Evolutionary conservation across 2,329 filamentous ascomycete genomes (phyloP).

Genomic region (Whalleya microplaca): DNA sequence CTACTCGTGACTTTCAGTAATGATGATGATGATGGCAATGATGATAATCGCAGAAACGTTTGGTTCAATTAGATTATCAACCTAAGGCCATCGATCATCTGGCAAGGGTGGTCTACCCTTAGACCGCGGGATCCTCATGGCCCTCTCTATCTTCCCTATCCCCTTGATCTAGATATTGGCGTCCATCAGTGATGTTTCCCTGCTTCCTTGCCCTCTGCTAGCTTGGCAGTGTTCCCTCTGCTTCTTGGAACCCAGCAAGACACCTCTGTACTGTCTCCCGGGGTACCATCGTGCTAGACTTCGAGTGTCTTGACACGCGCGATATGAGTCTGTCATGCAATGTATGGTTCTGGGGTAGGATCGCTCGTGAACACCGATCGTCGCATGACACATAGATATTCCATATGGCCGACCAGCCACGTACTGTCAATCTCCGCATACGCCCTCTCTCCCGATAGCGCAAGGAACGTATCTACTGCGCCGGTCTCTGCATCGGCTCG

Average conservation of each 20-base stretch:
- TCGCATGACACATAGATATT: no score
- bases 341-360: no score
- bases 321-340: background rate
- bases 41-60: background rate
- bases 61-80: background rate
- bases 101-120: background rate
- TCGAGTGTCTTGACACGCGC: background rate
- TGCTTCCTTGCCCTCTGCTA: background rate
- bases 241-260: background rate
- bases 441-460: no score
- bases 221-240: background rate
- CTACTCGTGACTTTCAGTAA: constrained; percentile 4
- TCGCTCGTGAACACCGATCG: no score
- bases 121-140: background rate
- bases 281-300: background rate
- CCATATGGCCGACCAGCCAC: no score
- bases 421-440: no score
- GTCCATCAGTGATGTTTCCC: background rate
- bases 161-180: background rate
- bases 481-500: constrained; percentile 28
- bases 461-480: constrained; percentile 1
- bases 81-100: background rate
- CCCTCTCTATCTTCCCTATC: background rate
- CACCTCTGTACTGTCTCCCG: background rate
- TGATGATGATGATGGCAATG: background rate